phyloP scores from a whole-genome alignment of 1,284 basidiomycete genomes.

The Sphagnurus paluster region DNA sequence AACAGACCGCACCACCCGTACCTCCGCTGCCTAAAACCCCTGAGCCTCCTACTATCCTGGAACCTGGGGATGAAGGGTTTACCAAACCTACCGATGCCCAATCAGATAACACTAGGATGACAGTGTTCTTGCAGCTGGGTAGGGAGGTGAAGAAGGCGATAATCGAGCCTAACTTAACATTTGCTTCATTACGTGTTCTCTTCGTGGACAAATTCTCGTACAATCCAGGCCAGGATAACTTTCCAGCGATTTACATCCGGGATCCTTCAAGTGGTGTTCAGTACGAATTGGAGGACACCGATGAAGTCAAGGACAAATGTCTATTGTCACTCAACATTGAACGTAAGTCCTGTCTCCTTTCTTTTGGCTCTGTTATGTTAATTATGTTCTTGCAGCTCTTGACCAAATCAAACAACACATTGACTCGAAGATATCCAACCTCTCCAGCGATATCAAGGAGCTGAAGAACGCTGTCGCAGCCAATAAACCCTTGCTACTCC shows the following conservation, averaged over 20 bases:
- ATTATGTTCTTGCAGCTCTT: slow-evolving; percentile 60
- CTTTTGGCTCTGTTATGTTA: not conserved
- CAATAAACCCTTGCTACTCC: slow-evolving; percentile 37
- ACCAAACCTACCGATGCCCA: slow-evolving; percentile 23
- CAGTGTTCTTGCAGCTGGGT: slow-evolving; percentile 89
- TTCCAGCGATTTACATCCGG: slow-evolving; percentile 94
- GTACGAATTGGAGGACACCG: slow-evolving; percentile 94
- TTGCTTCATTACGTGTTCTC: slow-evolving; percentile 76
- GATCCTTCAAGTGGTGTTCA: slow-evolving; percentile 90
- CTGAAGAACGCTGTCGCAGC: slow-evolving; percentile 68
- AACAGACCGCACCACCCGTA: slow-evolving; percentile 43
- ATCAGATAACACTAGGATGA: slow-evolving; percentile 44
- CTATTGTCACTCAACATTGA: slow-evolving; percentile 94
- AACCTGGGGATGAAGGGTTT: slow-evolving; percentile 15
- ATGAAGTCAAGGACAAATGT: slow-evolving; percentile 89
- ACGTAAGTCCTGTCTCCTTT: slow-evolving; percentile 62
- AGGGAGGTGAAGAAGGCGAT: slow-evolving; percentile 88
- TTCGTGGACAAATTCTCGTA: slow-evolving; percentile 97
- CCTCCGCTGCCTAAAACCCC: slow-evolving; percentile 42
- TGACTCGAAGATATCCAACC: slow-evolving; percentile 80
- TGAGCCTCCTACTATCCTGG: slow-evolving; percentile 23
- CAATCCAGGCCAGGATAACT: slow-evolving; percentile 90
- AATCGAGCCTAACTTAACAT: slow-evolving; percentile 71
- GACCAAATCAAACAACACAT: slow-evolving; percentile 99
- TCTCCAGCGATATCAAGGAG: slow-evolving; percentile 94